These are phyloP conservation scores for Rhododendron mucronatum DNA, from an alignment of 148 eudicot species.

Conservation along the genomic window DNA sequence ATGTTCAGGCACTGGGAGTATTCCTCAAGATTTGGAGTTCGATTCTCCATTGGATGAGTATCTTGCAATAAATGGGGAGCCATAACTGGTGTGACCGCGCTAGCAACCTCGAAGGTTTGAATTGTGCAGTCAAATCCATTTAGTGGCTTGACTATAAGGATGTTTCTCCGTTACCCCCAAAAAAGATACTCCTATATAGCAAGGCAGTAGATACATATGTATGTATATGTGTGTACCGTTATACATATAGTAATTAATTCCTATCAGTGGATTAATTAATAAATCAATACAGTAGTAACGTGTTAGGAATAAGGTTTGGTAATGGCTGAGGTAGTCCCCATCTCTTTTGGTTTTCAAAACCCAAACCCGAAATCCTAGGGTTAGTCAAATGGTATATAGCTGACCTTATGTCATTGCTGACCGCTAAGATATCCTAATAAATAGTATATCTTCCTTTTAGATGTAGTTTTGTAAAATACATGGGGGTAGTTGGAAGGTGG, in stretches of 20 bases:
- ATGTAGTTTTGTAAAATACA: conserved; percentile 10
- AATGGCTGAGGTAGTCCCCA: conserved; percentile 8
- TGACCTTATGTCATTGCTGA: neutral
- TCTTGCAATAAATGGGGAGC: too few relatives aligned
- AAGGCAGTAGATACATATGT: too few relatives aligned
- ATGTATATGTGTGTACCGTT: neutral
- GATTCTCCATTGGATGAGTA: too few relatives aligned
- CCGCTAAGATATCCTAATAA: neutral
- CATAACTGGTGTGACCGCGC: too few relatives aligned
- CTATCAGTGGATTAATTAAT: neutral
- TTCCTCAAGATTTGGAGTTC: too few relatives aligned
- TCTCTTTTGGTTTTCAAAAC: conserved; percentile 6
- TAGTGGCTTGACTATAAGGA: too few relatives aligned
- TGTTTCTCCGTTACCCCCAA: too few relatives aligned
- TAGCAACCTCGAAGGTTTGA: too few relatives aligned
- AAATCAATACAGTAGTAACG: neutral
- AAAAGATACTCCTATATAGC: too few relatives aligned
- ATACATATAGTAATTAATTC: neutral
- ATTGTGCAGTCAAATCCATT: too few relatives aligned
- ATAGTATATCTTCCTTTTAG: neutral
- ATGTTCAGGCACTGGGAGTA: too few relatives aligned
- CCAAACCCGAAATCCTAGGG: conserved; percentile 10
- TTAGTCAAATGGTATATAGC: conserved; percentile 14
- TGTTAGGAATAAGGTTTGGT: neutral
- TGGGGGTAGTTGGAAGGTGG: conserved; percentile 22